A percentile compares a stretch with the other conserved stretches of the same genome.
Evolutionary conservation across 768 basidiomycete genomes (phyloP).

Genomic region (Lactarius deliciosus): DNA sequence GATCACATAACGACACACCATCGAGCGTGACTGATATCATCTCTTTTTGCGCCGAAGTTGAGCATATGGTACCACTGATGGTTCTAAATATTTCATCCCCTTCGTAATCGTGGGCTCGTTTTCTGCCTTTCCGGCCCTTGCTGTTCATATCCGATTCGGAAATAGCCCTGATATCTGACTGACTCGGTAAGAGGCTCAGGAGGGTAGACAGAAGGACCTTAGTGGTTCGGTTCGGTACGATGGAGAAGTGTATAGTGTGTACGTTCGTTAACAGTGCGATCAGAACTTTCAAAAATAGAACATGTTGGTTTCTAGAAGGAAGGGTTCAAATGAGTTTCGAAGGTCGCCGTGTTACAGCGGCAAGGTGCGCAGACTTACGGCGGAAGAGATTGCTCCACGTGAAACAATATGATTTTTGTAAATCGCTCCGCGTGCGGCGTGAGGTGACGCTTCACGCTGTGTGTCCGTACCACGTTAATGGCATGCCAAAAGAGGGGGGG

Average conservation of each 20-base stretch:
- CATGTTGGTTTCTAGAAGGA: slow-evolving; percentile 26
- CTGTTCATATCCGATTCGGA: slow-evolving; percentile 30
- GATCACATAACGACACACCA: slow-evolving; percentile 44
- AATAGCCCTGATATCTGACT: slow-evolving; percentile 37
- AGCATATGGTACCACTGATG: slow-evolving; percentile 48
- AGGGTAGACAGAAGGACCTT: slow-evolving; percentile 27
- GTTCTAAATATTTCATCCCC: slow-evolving; percentile 69
- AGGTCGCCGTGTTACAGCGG: not conserved
- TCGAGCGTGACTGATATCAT: slow-evolving; percentile 54
- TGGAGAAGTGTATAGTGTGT: slow-evolving; percentile 19
- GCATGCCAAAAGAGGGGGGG: not conserved
- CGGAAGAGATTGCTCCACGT: slow-evolving; percentile 56
- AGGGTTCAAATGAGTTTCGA: slow-evolving; percentile 3
- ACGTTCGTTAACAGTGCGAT: slow-evolving; percentile 18
- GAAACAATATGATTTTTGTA: slow-evolving; percentile 52
- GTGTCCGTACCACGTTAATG: not conserved
- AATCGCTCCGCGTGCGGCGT: slow-evolving; percentile 56
- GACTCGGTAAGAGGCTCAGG: slow-evolving; percentile 23
- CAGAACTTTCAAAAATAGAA: slow-evolving; percentile 21
- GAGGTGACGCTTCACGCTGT: slow-evolving; percentile 54
- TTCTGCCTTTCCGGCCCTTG: slow-evolving; percentile 59
- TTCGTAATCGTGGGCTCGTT: slow-evolving; percentile 67
- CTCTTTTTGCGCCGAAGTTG: slow-evolving; percentile 50
- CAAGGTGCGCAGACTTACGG: slow-evolving; percentile 42
- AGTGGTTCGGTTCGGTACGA: slow-evolving; percentile 25